Evolutionary conservation across 495 filamentous ascomycete genomes (phyloP).

Genomic region (Daldinia decipiens): DNA sequence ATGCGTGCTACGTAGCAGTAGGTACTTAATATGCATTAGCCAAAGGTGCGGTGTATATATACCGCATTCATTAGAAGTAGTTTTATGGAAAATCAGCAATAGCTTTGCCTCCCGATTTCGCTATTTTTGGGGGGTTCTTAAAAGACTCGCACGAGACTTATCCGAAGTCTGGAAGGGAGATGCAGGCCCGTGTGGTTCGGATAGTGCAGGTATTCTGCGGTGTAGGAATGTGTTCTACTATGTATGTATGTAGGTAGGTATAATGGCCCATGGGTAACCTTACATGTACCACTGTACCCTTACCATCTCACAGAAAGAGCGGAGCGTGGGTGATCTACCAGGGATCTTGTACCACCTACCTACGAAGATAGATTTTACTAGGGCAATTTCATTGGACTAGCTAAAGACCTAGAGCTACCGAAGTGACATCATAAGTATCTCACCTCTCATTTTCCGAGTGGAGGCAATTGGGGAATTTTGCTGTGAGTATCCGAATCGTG

Average conservation of each 20-base stretch:
- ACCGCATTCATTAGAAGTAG: slow-evolving; percentile 17
- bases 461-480: slow-evolving; percentile 27
- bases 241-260: no score
- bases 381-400: slow-evolving; percentile 27
- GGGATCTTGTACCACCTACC: slow-evolving; percentile 33
- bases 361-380: slow-evolving; percentile 2
- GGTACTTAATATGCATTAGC: slow-evolving; percentile 24
- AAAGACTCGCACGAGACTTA: not conserved
- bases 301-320: slow-evolving; percentile 6
- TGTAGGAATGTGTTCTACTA: not conserved
- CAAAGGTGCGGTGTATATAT: slow-evolving; percentile 25
- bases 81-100: slow-evolving; percentile 24
- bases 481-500: slow-evolving; percentile 16
- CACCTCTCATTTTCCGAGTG: slow-evolving; percentile 22
- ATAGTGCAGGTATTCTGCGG: slow-evolving; percentile 7
- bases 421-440: slow-evolving; percentile 39
- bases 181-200: not conserved
- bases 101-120: slow-evolving; percentile 5
- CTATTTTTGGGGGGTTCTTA: slow-evolving; percentile 3
- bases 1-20: slow-evolving; percentile 17
- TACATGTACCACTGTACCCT: not conserved
- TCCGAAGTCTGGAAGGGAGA: slow-evolving; percentile 5
- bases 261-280: not conserved
- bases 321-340: slow-evolving; percentile 8
- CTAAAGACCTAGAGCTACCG: slow-evolving; percentile 12